These are phyloP conservation scores for Akanthomyces uredinophilus DNA, from an alignment of 2,329 filamentous ascomycete species.

Conservation along the genomic window DNA sequence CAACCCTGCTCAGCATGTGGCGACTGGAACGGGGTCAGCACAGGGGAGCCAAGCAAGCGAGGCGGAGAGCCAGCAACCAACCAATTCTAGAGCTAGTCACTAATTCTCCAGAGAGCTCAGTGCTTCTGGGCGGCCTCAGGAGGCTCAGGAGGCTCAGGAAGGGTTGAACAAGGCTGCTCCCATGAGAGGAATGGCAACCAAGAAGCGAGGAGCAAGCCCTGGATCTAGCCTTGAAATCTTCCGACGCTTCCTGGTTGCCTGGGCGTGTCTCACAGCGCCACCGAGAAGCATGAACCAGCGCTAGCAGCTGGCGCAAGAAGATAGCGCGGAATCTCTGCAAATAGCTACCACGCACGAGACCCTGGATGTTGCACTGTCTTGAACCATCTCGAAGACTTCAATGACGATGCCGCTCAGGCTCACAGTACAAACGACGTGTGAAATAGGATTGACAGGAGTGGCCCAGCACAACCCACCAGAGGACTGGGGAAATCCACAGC, in stretches of 20 bases:
- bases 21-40: neutral
- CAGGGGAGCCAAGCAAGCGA: neutral
- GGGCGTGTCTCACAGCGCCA: neutral
- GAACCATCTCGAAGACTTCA: neutral
- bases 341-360: neutral
- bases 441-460: conserved; percentile 1
- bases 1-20: conserved; percentile 4
- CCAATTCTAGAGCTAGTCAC: too few relatives aligned
- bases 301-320: neutral
- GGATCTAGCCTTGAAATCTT: neutral
- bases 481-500: neutral
- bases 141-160: too few relatives aligned
- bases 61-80: too few relatives aligned
- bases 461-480: neutral
- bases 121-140: neutral
- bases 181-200: neutral
- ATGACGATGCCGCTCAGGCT: neutral
- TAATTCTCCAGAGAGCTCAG: neutral
- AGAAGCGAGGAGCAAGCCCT: neutral
- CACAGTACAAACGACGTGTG: neutral
- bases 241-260: neutral
- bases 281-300: neutral
- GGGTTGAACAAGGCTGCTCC: neutral
- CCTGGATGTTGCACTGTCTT: too few relatives aligned
- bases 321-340: neutral